Conservation (phyloP, 2,329 filamentous ascomycete species). For the Clarireedia hainanense region DNA sequence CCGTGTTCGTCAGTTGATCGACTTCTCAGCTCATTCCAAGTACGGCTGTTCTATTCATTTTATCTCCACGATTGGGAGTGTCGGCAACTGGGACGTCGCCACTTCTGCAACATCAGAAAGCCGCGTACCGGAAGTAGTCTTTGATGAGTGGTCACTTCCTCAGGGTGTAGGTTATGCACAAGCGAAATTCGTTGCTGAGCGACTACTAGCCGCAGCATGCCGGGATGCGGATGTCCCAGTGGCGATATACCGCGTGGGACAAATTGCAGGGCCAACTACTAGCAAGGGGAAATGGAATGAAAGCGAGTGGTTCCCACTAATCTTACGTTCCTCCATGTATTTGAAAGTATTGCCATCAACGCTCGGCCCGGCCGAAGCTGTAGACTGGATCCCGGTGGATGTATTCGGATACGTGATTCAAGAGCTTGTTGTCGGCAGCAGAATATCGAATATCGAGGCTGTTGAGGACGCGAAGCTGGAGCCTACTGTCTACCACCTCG, state of each 20-base stretch:
- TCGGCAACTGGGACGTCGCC: background rate
- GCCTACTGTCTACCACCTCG: background rate
- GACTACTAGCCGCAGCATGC: constrained; percentile 36
- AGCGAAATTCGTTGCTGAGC: constrained; percentile 21
- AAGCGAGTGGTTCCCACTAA: background rate
- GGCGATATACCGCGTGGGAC: constrained; percentile 38
- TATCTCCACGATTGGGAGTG: constrained; percentile 22
- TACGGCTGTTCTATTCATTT: constrained; percentile 13
- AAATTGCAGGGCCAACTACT: constrained; percentile 33
- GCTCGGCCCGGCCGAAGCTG: constrained; percentile 15
- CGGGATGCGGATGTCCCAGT: constrained; percentile 31
- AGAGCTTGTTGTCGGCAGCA: background rate
- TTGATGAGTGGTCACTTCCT: constrained; percentile 21
- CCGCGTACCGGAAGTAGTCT: constrained; percentile 32
- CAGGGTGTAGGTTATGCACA: constrained; percentile 19
- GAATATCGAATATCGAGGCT: background rate
- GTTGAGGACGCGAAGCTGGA: no score
- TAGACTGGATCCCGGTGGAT: constrained; percentile 1
- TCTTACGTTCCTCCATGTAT: background rate
- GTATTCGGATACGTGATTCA: background rate
- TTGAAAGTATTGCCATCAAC: background rate
- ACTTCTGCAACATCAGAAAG: background rate
- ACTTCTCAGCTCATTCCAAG: constrained; percentile 2
- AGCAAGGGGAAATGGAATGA: background rate
- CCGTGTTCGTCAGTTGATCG: constrained; percentile 1